Percentiles rank a stretch among this genome's conserved stretches.
Evolutionary conservation across 768 basidiomycete genomes (phyloP).

Genomic region (Leccinum obscurum): DNA sequence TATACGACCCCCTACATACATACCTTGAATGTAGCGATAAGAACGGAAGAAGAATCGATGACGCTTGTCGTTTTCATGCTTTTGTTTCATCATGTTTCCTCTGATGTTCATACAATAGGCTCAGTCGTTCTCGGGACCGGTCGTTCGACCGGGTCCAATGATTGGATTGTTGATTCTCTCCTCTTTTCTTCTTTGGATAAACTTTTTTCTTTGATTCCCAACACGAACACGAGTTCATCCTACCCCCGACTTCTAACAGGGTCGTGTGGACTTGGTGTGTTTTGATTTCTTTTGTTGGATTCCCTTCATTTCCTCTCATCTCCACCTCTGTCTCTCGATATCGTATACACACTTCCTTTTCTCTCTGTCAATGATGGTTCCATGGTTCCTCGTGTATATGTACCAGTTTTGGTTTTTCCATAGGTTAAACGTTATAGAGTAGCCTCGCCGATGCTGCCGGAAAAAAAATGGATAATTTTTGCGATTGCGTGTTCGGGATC

Average conservation of each 20-base stretch:
- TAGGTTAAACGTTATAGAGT: too few relatives aligned
- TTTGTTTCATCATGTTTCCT: background rate
- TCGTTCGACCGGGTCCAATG: background rate
- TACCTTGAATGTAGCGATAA: background rate
- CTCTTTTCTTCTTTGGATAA: background rate
- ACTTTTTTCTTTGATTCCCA: background rate
- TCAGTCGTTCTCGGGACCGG: background rate
- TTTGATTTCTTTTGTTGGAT: too few relatives aligned
- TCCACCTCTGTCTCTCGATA: background rate
- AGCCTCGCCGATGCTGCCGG: background rate
- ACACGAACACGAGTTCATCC: background rate
- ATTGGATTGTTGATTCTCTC: background rate
- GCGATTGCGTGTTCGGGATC: background rate
- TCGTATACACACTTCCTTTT: background rate
- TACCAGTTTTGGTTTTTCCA: background rate
- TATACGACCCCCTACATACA: background rate
- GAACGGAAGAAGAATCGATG: background rate
- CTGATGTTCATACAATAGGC: background rate
- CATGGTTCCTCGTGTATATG: background rate
- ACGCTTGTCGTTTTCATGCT: background rate
- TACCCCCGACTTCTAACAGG: background rate
- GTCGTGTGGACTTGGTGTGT: background rate
- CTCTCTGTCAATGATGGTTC: background rate
- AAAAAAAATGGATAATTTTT: background rate
- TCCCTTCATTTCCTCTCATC: background rate